Conservation (phyloP, 495 filamentous ascomycete genomes). For the Xylaria curta region DNA sequence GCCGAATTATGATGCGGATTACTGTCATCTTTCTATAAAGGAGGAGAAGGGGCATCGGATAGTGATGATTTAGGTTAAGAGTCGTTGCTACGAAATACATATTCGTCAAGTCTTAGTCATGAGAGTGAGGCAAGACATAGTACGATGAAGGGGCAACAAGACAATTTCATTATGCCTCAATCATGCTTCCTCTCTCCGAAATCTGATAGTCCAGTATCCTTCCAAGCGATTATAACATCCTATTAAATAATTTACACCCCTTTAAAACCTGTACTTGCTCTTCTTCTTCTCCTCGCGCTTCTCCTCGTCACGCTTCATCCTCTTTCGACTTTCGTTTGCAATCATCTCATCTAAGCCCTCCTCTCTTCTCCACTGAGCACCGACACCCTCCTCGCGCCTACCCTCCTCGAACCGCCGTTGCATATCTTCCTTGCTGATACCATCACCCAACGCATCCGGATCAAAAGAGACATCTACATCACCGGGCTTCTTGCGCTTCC, state of each 20-base stretch:
- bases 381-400: slow-evolving; percentile 69
- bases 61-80: not conserved
- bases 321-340: slow-evolving; percentile 87
- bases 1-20: not conserved
- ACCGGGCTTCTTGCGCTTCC: slow-evolving; percentile 92
- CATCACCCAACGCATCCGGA: slow-evolving; percentile 76
- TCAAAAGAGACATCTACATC: slow-evolving; percentile 94
- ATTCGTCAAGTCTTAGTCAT: not conserved
- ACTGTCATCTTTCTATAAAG: not conserved
- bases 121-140: not conserved
- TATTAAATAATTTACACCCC: slow-evolving; percentile 6
- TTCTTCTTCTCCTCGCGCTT: slow-evolving; percentile 58
- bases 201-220: not conserved
- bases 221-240: not conserved
- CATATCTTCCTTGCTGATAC: slow-evolving; percentile 68
- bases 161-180: not conserved
- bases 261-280: slow-evolving; percentile 42
- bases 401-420: slow-evolving; percentile 73
- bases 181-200: not conserved
- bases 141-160: not conserved
- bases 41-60: not conserved
- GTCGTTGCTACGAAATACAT: not conserved
- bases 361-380: slow-evolving; percentile 79
- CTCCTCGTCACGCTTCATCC: slow-evolving; percentile 85
- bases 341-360: slow-evolving; percentile 98